These are phyloP conservation scores for Amylocarpus encephaloides DNA, from an alignment of 2,329 filamentous ascomycete genomes.

Conservation along the genomic window DNA sequence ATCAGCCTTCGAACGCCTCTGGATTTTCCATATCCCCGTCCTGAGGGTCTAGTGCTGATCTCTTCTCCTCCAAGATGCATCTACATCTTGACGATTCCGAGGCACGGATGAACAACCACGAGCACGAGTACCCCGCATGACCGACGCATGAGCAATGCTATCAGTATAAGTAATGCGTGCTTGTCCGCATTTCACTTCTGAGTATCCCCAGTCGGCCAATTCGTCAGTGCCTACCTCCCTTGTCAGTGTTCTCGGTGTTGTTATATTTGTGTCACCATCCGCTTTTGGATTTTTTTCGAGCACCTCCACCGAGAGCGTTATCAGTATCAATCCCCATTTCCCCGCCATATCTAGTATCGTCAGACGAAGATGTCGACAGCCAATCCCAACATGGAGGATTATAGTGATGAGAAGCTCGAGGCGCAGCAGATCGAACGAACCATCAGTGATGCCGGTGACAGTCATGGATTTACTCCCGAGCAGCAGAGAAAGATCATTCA, in stretches of 20 bases:
- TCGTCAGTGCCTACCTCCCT: background rate
- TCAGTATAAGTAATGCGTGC: background rate
- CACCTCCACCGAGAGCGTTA: too few species aligned
- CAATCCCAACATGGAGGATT: background rate
- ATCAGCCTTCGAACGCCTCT: too few species aligned
- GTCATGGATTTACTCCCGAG: conserved; percentile 42
- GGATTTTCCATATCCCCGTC: too few species aligned
- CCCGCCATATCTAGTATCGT: too few species aligned
- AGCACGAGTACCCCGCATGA: conserved; percentile 3
- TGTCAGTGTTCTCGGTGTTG: background rate
- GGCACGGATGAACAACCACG: background rate
- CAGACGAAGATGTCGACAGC: too few species aligned
- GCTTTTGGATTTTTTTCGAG: too few species aligned
- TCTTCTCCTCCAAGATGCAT: background rate
- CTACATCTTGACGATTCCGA: background rate
- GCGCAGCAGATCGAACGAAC: conserved; percentile 14
- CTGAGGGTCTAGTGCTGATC: background rate
- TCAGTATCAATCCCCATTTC: too few species aligned
- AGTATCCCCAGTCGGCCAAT: background rate
- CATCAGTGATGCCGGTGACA: conserved; percentile 10
- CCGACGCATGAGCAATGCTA: background rate
- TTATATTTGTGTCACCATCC: too few species aligned
- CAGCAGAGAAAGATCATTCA: conserved; percentile 64
- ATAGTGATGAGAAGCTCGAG: conserved; percentile 1
- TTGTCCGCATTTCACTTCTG: background rate